phyloP scores from a whole-genome alignment of 257 asterid genomes.

The Solanum okadae region DNA sequence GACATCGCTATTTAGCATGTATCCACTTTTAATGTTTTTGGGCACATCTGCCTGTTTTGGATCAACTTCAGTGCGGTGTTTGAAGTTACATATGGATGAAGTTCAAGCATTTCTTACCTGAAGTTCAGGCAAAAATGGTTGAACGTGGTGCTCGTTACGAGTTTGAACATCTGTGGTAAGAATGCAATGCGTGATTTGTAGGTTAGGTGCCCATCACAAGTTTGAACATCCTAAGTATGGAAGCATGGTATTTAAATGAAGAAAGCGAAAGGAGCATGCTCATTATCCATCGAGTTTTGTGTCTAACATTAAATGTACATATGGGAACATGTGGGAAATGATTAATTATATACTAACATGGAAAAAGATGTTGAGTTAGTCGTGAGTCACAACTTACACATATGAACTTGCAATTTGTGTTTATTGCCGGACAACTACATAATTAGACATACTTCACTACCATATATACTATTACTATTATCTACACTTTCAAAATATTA shows the following conservation, averaged over 20 bases:
- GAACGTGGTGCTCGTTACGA: background rate
- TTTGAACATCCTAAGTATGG: background rate
- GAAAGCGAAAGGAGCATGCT: background rate
- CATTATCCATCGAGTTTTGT: too few species aligned
- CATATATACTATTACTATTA: too few species aligned
- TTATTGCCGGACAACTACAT: too few species aligned
- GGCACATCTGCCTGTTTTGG: background rate
- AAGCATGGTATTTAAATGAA: background rate
- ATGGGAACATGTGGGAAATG: too few species aligned
- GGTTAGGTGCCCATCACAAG: background rate
- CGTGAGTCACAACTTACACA: too few species aligned
- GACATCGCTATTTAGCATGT: background rate
- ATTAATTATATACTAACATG: too few species aligned
- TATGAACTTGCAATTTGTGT: too few species aligned
- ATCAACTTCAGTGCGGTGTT: background rate
- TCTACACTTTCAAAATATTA: too few species aligned
- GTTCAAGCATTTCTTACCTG: background rate
- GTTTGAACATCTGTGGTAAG: background rate
- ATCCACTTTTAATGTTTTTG: background rate
- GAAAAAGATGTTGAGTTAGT: too few species aligned
- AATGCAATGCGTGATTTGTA: background rate
- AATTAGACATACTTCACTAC: too few species aligned
- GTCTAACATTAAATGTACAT: too few species aligned
- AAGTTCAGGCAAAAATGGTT: background rate
- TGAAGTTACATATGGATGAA: background rate